These are phyloP conservation scores for Botrytis sinoallii DNA, from an alignment of 2,329 filamentous ascomycete genomes.

Conservation along the genomic window DNA sequence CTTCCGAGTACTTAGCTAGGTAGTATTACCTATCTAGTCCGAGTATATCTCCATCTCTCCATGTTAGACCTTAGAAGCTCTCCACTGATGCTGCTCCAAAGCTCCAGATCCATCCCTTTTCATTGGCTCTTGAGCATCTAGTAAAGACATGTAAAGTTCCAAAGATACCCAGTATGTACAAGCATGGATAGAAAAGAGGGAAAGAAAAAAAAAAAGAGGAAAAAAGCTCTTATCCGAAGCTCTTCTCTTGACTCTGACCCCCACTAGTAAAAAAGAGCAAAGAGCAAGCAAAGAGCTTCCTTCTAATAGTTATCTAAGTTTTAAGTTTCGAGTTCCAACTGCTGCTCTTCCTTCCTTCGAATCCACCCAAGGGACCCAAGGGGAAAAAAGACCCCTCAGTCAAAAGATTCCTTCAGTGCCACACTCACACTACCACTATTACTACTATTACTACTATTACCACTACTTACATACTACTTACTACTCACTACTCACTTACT, in stretches of 20 bases:
- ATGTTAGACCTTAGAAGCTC: not conserved
- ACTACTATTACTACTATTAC: not conserved
- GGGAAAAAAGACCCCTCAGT: constrained; percentile 8
- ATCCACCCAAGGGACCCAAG: not conserved
- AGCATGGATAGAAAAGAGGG: not conserved
- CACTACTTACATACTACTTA: not conserved
- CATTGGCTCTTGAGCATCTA: not conserved
- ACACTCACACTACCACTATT: not conserved
- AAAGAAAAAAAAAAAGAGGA: not conserved
- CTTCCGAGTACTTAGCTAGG: not conserved
- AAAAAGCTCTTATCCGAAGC: constrained; percentile 9
- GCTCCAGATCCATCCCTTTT: not conserved
- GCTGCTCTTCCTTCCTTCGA: not conserved
- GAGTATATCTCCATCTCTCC: not conserved
- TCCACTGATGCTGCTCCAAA: not conserved
- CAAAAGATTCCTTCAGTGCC: not conserved
- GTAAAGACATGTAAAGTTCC: not conserved
- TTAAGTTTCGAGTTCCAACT: not conserved
- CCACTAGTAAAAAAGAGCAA: not conserved
- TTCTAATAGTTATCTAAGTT: not conserved
- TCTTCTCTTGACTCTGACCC: constrained; percentile 7
- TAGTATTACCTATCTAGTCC: not conserved
- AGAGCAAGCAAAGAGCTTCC: not conserved
- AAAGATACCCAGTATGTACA: not conserved
- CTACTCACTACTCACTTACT: too few species aligned